phyloP scores from a whole-genome alignment of 179 eudicot genomes.

The Heliamphora pulchella region DNA sequence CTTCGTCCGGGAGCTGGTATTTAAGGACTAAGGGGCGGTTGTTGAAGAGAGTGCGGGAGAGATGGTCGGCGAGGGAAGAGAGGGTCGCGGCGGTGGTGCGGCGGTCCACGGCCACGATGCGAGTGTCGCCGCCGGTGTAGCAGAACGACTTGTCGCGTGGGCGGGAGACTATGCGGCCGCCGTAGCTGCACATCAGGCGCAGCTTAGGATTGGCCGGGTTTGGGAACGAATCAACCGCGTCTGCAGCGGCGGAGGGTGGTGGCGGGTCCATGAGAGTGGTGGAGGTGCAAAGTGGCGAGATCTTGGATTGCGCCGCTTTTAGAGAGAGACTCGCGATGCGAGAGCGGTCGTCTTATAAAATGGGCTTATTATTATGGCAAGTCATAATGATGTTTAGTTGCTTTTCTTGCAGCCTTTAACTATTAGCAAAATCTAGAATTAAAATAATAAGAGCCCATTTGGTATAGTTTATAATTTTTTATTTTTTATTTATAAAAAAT shows the following conservation, averaged over 20 bases:
- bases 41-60: constrained; percentile 42
- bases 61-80: constrained; percentile 39
- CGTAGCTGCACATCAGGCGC: constrained; percentile 80
- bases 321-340: neutral
- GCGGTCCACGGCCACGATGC: constrained; percentile 57
- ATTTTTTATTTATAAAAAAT: too few species aligned
- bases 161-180: constrained; percentile 80
- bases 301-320: constrained; percentile 15
- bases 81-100: constrained; percentile 32
- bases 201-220: constrained; percentile 34
- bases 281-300: constrained; percentile 1
- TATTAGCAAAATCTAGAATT: too few species aligned
- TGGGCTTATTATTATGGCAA: neutral
- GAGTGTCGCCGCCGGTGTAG: constrained; percentile 87
- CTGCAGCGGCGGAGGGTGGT: constrained; percentile 20
- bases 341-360: neutral
- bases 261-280: constrained; percentile 21
- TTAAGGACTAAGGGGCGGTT: constrained; percentile 47
- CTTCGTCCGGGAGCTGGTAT: constrained; percentile 75
- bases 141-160: constrained; percentile 61
- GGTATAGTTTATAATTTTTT: too few species aligned
- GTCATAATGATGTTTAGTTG: too few species aligned
- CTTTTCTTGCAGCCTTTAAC: too few species aligned
- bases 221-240: constrained; percentile 15
- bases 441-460: too few species aligned